Base-by-base conservation (phyloP, 495 filamentous ascomycete genomes). In the Rhizodiscina lignyota region DNA sequence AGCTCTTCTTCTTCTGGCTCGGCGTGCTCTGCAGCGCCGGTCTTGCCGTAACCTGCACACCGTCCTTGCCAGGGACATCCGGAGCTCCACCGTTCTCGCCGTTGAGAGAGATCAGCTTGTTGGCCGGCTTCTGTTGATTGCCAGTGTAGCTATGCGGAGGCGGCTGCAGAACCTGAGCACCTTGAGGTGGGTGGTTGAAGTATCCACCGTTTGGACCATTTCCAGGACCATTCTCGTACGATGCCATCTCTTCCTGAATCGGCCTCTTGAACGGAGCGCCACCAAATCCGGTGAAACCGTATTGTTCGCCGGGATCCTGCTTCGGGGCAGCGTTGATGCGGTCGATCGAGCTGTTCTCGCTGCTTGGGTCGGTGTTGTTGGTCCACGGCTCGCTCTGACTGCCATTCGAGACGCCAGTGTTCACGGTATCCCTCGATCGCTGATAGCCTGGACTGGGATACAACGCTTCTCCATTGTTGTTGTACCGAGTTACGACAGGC, bases 301-400 rank as follows among this genome's bases (percentile, higher is more conserved):
- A 75, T 18, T 42, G 55, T 32, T 76, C 71, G 20, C 57, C 60
- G 4, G 60, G 50, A 10, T 66, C 62, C n/a, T 56, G 58, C 47
- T 74, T 68, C 2, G 39, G 5, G 11, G 41, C 50, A 55, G 41
- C 54, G 53, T 45, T 51, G 45, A 74, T 57, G 34, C 80, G 75
- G 42, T 93, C 83, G 36, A 86, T 67, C 3, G 82, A 91, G 58
- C 81, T 91, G 56, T 92, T 91, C 40, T 91, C 74, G 39, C 82
- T 89, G 53, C 79, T 91, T 1, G 83, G 85, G 43, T 94, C 83
- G 21, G 82, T 91, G 29, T 75, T 77, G 49, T 84, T 82, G n/a
- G 72, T 77, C 45, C 67, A 72, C 12, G 72, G 70, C 29, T 89
- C 81, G 30, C 60, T 72, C 32, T 74, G 70, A 33, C 72, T 77